These are phyloP conservation scores for Fraxinus cuspidata DNA, from an alignment of 257 asterid genomes.

Conservation along the genomic window DNA sequence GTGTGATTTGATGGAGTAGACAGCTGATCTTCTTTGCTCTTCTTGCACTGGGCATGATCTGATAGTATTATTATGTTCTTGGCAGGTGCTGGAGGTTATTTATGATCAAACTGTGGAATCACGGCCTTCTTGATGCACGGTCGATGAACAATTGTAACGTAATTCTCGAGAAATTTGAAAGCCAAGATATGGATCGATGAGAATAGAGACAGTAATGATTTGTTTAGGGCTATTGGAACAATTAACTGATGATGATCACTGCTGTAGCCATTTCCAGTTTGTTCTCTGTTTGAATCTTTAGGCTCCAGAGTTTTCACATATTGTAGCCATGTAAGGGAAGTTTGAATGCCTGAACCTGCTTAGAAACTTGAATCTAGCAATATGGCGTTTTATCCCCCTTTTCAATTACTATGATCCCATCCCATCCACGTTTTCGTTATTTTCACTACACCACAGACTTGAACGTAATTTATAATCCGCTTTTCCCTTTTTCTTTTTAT, in stretches of 20 bases:
- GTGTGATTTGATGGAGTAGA: not conserved
- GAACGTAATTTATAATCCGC: too few relatives aligned
- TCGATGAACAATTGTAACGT: constrained; percentile 71
- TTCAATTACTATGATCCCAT: too few relatives aligned
- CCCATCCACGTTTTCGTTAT: too few relatives aligned
- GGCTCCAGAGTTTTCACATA: not conserved
- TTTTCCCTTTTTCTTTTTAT: too few relatives aligned
- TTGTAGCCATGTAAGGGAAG: too few relatives aligned
- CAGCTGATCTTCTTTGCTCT: not conserved
- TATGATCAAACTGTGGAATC: constrained; percentile 91
- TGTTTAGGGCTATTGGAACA: not conserved
- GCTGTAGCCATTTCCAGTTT: not conserved
- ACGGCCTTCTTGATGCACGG: constrained; percentile 90
- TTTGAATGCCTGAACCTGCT: not conserved
- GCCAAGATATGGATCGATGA: constrained; percentile 42
- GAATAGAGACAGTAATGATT: not conserved
- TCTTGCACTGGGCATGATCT: not conserved
- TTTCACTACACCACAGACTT: too few relatives aligned
- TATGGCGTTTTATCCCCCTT: not conserved
- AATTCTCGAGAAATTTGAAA: constrained; percentile 52
- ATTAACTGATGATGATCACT: not conserved
- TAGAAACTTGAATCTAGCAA: not conserved
- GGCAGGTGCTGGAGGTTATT: constrained; percentile 94
- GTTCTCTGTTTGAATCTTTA: not conserved
- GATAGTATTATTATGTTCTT: constrained; percentile 17